These are phyloP conservation scores for Coemansia sp. DNA, from an alignment of 192 early-diverging fungal genomes.

Conservation along the genomic window DNA sequence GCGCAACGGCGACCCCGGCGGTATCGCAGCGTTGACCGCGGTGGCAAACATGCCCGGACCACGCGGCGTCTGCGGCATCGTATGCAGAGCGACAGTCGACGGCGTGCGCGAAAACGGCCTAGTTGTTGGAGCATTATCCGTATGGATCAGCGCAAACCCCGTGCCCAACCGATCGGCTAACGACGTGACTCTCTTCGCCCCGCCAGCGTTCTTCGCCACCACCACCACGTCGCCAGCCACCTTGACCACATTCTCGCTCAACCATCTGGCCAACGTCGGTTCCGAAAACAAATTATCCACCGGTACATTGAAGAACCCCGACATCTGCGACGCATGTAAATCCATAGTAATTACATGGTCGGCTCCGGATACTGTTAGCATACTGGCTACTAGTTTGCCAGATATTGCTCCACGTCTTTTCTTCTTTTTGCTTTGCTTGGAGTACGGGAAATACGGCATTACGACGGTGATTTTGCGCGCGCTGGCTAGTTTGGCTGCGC, in stretches of 20 bases:
- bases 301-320: slow-evolving; percentile 94
- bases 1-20: slow-evolving; percentile 34
- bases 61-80: slow-evolving; percentile 51
- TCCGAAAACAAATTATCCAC: slow-evolving; percentile 94
- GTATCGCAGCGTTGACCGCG: slow-evolving; percentile 35
- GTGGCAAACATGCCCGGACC: slow-evolving; percentile 53
- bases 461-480: slow-evolving; percentile 94
- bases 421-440: slow-evolving; percentile 98
- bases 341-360: slow-evolving; percentile 99
- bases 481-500: slow-evolving; percentile 87
- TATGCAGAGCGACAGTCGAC: slow-evolving; percentile 54
- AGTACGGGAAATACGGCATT: slow-evolving; percentile 97
- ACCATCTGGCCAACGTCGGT: slow-evolving; percentile 86
- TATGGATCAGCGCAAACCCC: slow-evolving; percentile 96
- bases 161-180: slow-evolving; percentile 91
- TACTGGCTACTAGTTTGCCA: slow-evolving; percentile 94
- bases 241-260: slow-evolving; percentile 71
- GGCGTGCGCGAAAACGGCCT: slow-evolving; percentile 55
- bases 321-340: slow-evolving; percentile 90
- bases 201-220: slow-evolving; percentile 94
- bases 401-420: slow-evolving; percentile 95
- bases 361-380: slow-evolving; percentile 90
- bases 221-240: slow-evolving; percentile 68
- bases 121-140: slow-evolving; percentile 64
- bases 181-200: slow-evolving; percentile 92